Conservation (phyloP, 495 filamentous ascomycete genomes). For the Cryomyces minteri region DNA sequence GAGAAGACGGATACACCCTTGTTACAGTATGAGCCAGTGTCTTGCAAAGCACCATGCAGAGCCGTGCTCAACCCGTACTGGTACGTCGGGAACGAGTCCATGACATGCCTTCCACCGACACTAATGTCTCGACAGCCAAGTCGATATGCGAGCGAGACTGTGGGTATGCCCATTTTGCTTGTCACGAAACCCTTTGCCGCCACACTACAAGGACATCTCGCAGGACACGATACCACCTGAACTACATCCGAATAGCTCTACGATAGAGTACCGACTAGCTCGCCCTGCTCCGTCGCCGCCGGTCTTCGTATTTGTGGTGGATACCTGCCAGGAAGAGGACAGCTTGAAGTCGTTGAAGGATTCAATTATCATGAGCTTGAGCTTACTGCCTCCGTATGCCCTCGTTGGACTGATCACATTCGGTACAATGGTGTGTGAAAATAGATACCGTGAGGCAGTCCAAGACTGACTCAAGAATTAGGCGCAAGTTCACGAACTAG, state of each 20-base stretch:
- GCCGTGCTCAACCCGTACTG: conserved; percentile 92
- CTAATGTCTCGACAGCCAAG: conserved; percentile 39
- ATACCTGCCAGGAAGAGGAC: conserved; percentile 98
- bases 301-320: conserved; percentile 94
- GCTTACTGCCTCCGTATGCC: conserved; percentile 79
- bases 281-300: conserved; percentile 85
- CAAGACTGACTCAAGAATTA: conserved; percentile 23
- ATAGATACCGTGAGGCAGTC: not conserved
- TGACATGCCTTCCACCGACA: conserved; percentile 1
- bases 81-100: no score
- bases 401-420: conserved; percentile 91
- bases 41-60: conserved; percentile 90
- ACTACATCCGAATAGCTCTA: conserved; percentile 82
- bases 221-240: conserved; percentile 88
- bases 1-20: conserved; percentile 81
- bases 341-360: conserved; percentile 91
- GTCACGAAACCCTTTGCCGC: conserved; percentile 82
- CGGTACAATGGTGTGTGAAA: conserved; percentile 72
- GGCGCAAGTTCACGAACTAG: conserved; percentile 95
- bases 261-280: conserved; percentile 91
- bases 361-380: conserved; percentile 92
- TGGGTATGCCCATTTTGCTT: conserved; percentile 99
- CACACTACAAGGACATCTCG: conserved; percentile 98
- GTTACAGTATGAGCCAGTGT: conserved; percentile 91
- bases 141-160: conserved; percentile 81